Percentiles rank a stretch among this genome's conserved stretches.
Conservation (phyloP, 768 basidiomycete genomes). For the Goffeauzyma gilvescens region DNA sequence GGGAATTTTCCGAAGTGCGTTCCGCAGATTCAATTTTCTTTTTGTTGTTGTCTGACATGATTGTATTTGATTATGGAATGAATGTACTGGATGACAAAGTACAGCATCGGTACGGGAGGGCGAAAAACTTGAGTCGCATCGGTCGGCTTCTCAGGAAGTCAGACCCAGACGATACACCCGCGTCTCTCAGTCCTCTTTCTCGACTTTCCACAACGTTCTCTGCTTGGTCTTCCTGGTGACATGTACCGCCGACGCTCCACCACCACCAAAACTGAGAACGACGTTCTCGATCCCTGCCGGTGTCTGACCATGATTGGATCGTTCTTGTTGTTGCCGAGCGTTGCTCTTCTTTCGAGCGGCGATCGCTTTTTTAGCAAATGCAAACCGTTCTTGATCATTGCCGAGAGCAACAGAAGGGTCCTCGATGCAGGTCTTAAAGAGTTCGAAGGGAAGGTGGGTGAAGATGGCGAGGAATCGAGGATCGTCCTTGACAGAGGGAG, state of each 20-base stretch:
- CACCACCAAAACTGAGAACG: constrained; percentile 66
- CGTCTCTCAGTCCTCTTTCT: constrained; percentile 15
- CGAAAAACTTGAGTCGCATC: too few species aligned
- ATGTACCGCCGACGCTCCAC: constrained; percentile 53
- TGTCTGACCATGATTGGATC: background rate
- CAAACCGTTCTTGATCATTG: constrained; percentile 69
- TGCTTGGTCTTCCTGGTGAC: constrained; percentile 72
- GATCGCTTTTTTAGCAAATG: constrained; percentile 78
- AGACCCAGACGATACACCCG: too few species aligned
- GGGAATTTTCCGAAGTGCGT: too few species aligned
- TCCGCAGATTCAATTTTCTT: too few species aligned
- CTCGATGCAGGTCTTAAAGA: constrained; percentile 26
- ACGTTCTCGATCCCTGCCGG: constrained; percentile 46
- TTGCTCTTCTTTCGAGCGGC: constrained; percentile 54
- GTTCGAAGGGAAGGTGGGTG: constrained; percentile 61
- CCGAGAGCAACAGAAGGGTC: constrained; percentile 33
- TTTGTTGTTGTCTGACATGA: too few species aligned
- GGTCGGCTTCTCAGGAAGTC: too few species aligned
- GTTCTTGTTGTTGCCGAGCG: constrained; percentile 37
- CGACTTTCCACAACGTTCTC: constrained; percentile 37
- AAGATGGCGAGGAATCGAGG: constrained; percentile 33
- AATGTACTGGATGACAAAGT: too few species aligned
- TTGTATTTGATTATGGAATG: too few species aligned
- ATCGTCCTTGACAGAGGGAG: constrained; percentile 2
- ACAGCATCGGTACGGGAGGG: too few species aligned